Evolutionary conservation across 2,329 filamentous ascomycete genomes (phyloP), one percentile per base, ranked within the genome.

Genomic region (Nothophoma quercina): DNA sequence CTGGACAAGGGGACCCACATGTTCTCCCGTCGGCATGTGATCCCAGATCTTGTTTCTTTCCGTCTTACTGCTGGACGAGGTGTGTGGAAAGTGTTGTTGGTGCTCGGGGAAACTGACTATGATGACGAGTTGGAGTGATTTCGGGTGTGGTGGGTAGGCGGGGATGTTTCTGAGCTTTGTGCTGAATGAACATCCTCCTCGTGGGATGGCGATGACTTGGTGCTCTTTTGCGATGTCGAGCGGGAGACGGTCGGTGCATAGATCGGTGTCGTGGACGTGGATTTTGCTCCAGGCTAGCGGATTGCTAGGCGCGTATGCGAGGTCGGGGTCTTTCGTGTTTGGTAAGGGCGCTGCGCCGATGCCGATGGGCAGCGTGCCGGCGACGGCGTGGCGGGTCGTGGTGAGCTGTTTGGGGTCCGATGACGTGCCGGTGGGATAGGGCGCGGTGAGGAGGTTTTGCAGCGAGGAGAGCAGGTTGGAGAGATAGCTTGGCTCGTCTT

Each of bases 151-250:
- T 1, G 86, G 81, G 69, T 88, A 93, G 8, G 85, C 84, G 0
- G 93, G 92, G n/a, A 98, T 92, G 60, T 91, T 93, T 43, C 83
- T 81, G 1, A 98, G 77, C 73, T 99, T 99, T 22, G 88, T 78
- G 28, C 85, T 88, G 73, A 98, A 98, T 19, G 84, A 88, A 77
- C 95, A 99, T 1, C 85, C 86, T 30, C 95, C 93, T 5, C 95
- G 86, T 22, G 85, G 86, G 64, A 98, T 81, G 41, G 96, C 84
- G 53, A 99, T 86, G 54, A 98, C 80, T 43, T 96, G 88, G 75
- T 96, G 76, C 1, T 72, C 75, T 32, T 78, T 79, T 0, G 79
- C 80, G 3, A 86, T 73, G 7, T 78, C 72, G 2, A 78, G 63
- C 10, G 84, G 73, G 45, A 91, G 74, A 54, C 81, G 73, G 51